Evolutionary conservation across 768 basidiomycete species (phyloP), one percentile per base, ranked within the genome.

Genomic region (Amanita pseudoporphyria): DNA sequence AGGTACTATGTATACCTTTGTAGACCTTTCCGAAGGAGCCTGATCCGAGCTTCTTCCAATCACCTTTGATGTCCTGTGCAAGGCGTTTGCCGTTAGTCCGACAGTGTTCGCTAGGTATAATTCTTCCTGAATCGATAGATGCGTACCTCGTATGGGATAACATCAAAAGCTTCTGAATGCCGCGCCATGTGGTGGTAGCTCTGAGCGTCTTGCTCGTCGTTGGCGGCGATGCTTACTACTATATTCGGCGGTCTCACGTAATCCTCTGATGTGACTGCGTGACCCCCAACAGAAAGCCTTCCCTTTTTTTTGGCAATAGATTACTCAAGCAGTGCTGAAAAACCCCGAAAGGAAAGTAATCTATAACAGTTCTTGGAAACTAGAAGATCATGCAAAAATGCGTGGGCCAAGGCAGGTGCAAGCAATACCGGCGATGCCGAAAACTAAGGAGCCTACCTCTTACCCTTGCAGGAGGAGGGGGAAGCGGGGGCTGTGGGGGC

Each of bases 21-120:
- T 86, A 93, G 51, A 95, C 91, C 57, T 89, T 87, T 7, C 91
- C 91, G 64, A 95, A 95, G 16, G 88, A 91, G 14, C 91, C 91
- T n/a, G 88, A 82, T 24, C 91, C 91, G 6, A 94, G 71, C 61
- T 87, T 89, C 72, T 83, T 84, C 89, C 89, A 92, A 44, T 84
- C 73, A 40, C 87, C 88, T 60, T 79, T 81, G 71, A 92, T 87
- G 62, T 92, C 89, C 89, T 90, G 21, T 21, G 3, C 12, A 26
- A 49, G 47, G 28, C 37, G 28, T 13, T 22, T 2, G 36, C 42
- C 18, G 16, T 44, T 18, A 28, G 36, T 47, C 52, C 19, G 53
- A 45, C 30, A 45, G 32, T 44, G 24, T 9, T 28, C 9, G 33
- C 42, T 24, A 32, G 47, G 37, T n/a, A n/a, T n/a, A 5, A 10